Evolutionary conservation across 169 alveolate genomes (phyloP).

Genomic region (Eimeria sp.): DNA sequence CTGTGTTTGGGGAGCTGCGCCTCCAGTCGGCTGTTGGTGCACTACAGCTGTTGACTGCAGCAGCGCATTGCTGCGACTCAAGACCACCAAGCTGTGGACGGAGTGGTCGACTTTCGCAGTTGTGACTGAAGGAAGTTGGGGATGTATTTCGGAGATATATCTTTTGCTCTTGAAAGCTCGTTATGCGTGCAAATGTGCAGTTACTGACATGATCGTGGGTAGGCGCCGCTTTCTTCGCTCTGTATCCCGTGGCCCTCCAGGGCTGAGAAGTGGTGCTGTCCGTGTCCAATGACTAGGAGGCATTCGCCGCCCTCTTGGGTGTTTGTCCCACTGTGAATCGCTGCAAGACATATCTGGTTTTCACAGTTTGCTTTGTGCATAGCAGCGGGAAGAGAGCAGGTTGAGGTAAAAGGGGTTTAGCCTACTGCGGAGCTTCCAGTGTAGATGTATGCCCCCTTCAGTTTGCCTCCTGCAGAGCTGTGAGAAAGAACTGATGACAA

Average conservation of each 20-base stretch:
- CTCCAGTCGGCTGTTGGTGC: not conserved
- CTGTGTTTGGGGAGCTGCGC: not conserved
- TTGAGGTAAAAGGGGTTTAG: not conserved
- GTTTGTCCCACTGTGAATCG: slow-evolving; percentile 94
- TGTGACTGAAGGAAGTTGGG: slow-evolving; percentile 31
- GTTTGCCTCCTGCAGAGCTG: slow-evolving; percentile 61
- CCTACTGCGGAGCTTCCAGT: slow-evolving; percentile 91
- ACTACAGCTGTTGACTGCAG: not conserved
- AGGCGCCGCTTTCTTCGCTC: slow-evolving; percentile 76
- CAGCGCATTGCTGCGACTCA: not conserved
- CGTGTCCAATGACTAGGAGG: slow-evolving; percentile 77
- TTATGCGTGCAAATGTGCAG: not conserved
- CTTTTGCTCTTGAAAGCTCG: not conserved
- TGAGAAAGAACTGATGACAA: not conserved
- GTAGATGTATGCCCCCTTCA: slow-evolving; percentile 93
- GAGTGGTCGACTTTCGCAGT: slow-evolving; percentile 34
- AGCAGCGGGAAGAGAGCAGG: not conserved
- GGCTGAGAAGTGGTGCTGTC: slow-evolving; percentile 83
- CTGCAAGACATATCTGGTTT: slow-evolving; percentile 92
- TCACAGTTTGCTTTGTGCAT: not conserved
- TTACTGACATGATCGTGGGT: slow-evolving; percentile 74
- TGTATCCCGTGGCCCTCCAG: slow-evolving; percentile 83
- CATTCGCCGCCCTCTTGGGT: slow-evolving; percentile 89
- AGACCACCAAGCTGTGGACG: slow-evolving; percentile 37
- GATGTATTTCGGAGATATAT: not conserved